Evolutionary conservation across 2,329 filamentous ascomycete genomes (phyloP).

Genomic region (Aspergillus glaucus): DNA sequence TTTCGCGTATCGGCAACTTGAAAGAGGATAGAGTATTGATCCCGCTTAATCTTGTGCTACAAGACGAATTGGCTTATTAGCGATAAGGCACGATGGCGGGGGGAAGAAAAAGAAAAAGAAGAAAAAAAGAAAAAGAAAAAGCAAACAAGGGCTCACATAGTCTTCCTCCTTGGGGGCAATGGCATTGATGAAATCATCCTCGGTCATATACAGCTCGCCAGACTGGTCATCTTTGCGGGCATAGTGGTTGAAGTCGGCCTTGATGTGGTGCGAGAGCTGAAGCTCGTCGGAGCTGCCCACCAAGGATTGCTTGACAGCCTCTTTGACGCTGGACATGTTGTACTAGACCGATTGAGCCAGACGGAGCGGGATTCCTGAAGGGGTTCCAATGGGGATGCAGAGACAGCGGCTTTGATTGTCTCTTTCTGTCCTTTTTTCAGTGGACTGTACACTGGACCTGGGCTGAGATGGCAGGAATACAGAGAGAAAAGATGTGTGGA

Average conservation of each 20-base stretch:
- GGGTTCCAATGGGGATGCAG: too few species aligned
- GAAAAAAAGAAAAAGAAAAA: background rate
- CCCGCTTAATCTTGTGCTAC: constrained; percentile 94
- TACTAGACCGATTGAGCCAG: background rate
- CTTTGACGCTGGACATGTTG: constrained; percentile 51
- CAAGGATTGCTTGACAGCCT: constrained; percentile 72
- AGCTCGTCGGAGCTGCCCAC: constrained; percentile 55
- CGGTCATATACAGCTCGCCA: constrained; percentile 72
- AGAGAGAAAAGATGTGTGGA: constrained; percentile 12
- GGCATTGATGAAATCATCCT: constrained; percentile 83
- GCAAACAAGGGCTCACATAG: constrained; percentile 62
- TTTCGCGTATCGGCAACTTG: constrained; percentile 75
- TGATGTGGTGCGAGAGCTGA: constrained; percentile 67
- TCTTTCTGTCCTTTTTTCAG: too few species aligned
- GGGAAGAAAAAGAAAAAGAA: background rate
- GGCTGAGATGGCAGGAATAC: constrained; percentile 7
- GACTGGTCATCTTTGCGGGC: constrained; percentile 67
- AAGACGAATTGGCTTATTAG: constrained; percentile 10
- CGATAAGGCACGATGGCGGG: background rate
- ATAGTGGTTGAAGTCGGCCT: constrained; percentile 67
- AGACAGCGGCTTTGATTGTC: too few species aligned
- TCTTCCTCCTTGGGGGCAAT: constrained; percentile 82
- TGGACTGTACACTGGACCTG: background rate
- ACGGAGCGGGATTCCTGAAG: too few species aligned
- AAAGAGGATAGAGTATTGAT: constrained; percentile 93